These are phyloP conservation scores for Quercus berberidifolia DNA, from an alignment of 306 rosid genomes.

Conservation along the genomic window DNA sequence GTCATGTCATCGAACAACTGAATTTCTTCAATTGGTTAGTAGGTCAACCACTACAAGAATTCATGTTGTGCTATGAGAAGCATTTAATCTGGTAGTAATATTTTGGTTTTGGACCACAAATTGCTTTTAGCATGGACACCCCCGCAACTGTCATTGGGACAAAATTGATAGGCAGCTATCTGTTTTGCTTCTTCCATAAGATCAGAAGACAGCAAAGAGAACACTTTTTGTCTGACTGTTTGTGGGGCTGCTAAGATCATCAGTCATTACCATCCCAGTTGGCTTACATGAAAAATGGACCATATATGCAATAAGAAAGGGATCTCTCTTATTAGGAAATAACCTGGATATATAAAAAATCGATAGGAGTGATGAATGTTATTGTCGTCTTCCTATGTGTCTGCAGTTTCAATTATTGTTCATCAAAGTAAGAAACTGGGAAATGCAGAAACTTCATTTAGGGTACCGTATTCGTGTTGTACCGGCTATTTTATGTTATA, in stretches of 20 bases:
- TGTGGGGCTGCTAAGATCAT: not conserved
- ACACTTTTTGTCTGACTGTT: not conserved
- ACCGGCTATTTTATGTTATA: too few relatives aligned
- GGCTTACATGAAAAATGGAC: not conserved
- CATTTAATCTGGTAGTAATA: not conserved
- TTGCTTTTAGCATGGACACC: not conserved
- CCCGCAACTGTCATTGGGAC: not conserved
- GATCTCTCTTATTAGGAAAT: not conserved
- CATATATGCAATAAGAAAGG: not conserved
- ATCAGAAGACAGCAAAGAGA: not conserved
- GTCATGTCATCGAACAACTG: too few relatives aligned
- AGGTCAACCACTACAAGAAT: not conserved
- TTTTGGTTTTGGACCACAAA: conserved; percentile 23
- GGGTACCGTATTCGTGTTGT: rapidly evolving
- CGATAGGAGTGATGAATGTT: too few relatives aligned
- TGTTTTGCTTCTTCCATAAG: not conserved
- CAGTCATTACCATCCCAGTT: not conserved
- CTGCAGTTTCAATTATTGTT: too few relatives aligned
- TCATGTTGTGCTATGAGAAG: not conserved
- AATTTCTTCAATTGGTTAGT: not conserved
- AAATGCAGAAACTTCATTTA: too few relatives aligned
- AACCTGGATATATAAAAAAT: too few relatives aligned
- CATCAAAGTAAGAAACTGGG: too few relatives aligned
- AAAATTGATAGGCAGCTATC: not conserved
- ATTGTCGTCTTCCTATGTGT: too few relatives aligned